These are phyloP conservation scores for Fusarium euwallaceae DNA, from an alignment of 2,329 filamentous ascomycete species.

Conservation along the genomic window DNA sequence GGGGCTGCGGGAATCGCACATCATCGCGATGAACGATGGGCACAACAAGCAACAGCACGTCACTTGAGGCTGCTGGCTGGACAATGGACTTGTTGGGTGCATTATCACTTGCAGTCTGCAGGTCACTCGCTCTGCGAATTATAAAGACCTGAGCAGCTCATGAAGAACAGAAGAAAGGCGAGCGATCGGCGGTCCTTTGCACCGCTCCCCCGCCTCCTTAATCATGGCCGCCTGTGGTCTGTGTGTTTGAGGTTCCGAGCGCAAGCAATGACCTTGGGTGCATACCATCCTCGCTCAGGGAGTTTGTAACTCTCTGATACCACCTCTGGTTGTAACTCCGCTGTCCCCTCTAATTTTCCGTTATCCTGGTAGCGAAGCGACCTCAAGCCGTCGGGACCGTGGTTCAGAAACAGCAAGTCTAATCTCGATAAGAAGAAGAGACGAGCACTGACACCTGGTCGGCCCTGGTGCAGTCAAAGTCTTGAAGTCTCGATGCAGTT, in stretches of 20 bases:
- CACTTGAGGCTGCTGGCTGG: constrained; percentile 14
- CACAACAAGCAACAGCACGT: constrained; percentile 12
- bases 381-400: background rate
- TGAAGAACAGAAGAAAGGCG: background rate
- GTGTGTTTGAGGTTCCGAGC: constrained; percentile 12
- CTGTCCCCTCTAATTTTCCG: constrained; percentile 9
- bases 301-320: constrained; percentile 10
- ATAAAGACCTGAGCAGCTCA: background rate
- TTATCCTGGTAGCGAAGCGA: constrained; percentile 7
- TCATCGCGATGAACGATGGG: constrained; percentile 2
- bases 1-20: background rate
- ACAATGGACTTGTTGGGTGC: constrained; percentile 16
- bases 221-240: constrained; percentile 5
- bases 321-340: constrained; percentile 7
- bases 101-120: constrained; percentile 29
- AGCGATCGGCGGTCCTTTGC: background rate
- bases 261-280: constrained; percentile 2
- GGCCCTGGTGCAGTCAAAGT: background rate
- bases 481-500: background rate
- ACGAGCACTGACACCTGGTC: background rate
- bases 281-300: background rate
- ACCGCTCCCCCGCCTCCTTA: constrained; percentile 5
- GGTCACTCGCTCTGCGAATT: constrained; percentile 6
- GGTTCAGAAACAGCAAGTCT: background rate
- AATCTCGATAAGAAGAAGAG: background rate